Base-by-base conservation (phyloP, 2,329 filamentous ascomycete genomes). In the Ascochyta rabiei region DNA sequence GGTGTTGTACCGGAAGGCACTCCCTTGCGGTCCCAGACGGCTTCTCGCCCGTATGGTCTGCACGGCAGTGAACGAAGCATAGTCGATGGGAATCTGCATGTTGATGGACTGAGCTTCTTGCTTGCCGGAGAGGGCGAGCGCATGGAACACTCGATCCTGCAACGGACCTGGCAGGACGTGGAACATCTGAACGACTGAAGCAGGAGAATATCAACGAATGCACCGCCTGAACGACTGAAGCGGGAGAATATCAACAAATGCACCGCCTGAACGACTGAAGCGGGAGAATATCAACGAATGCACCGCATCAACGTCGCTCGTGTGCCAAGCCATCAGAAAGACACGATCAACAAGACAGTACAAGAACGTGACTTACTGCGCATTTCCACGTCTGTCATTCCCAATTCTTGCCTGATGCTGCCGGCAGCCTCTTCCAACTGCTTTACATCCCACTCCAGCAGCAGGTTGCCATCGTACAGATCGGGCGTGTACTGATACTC, bases 71-170 rank as follows among this genome's bases (percentile, higher is more conserved):
- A 79, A 79, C 54, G 78, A 80, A 26, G 70, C 73, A 16, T 86
- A 73, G 16, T 84, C 77, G 34, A 89, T 80, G 48, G 84, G 86
- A 24, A 87, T 77, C 3, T 73, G 71, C 6, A 72, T 48, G 8
- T 67, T 65, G 28, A 64, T 57, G 3, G 62, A 67, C 44, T 87
- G 78, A 7, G 86, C 48, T 52, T 72, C 68, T n/a, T 57, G 34
- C 45, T 65, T 64, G 8, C 54, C 55, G 10, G 85, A 84, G 50
- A 89, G 76, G 68, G 90, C 84, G 44, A 91, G 70, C 2, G 88
- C 84, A 15, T 86, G 81, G 62, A 91, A 92, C 2, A 84, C 82
- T 44, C 89, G 84, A 59, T 86, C 82, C 53, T 81, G 80, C 7
- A 91, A 77, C n/a, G 84, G 79, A 3, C 79, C 57, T 4, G 63